Evolutionary conservation across 2,329 filamentous ascomycete genomes (phyloP), one percentile per base, ranked within the genome.

Genomic region (Diaporthe sp.): DNA sequence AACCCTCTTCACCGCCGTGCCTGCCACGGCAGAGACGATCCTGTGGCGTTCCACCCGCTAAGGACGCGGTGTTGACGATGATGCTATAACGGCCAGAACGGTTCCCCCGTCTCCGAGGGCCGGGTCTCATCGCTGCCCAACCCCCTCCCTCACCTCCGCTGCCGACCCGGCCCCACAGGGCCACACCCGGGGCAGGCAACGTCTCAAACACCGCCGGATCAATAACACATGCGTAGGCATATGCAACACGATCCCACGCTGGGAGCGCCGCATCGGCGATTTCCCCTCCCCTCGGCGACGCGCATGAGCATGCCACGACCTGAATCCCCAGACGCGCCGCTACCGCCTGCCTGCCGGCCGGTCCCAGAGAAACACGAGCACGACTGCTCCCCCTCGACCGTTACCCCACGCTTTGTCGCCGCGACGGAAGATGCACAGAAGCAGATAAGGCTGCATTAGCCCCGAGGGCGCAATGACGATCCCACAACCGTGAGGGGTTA

Each of bases 401-500:
- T 1, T n/a, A 20, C 49, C 65, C 65, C 65, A 51, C 65, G 34
- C 65, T 34, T 34, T 20, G 6, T 31, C 49, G 49, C 47, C 49
- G 34, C 13, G 49, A 42, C 65, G 34, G 25, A 31, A 17, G 47
- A 42, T 28, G 17, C 65, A 55, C 65, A 70, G 49, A 55, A 70
- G n/a, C 65, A 55, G 65, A 70, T 70, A 70, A 70, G 65, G 65
- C 65, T 31, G 65, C 65, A 70, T 70, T 70, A 70, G 65, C 65
- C 60, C 65, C 22, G 9, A 6, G 22, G 49, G 47, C 65, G 17
- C 65, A 10, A 42, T 55, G 34, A 42, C 22, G 15, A 28, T 53
- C 31, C 22, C 34, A 31, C 12, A 13, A 13, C 9, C 2, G 39
- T 20, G 53, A 17, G 53, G 13, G 25, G 17, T 5, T 49, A 31